phyloP scores from a whole-genome alignment of 1,284 basidiomycete species.

The Phylloboletellus chloephorus region DNA sequence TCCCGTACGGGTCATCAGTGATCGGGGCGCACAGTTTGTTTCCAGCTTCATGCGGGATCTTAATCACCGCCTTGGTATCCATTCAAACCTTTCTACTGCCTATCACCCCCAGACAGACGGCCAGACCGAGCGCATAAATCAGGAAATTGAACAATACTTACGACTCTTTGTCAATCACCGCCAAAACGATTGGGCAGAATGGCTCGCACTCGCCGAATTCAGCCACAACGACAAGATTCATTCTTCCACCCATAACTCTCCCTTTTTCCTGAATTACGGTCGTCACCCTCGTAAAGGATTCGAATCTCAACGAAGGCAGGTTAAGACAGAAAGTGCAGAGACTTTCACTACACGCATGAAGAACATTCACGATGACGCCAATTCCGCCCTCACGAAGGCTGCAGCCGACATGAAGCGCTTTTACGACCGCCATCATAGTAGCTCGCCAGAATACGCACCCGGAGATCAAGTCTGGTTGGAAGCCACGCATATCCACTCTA shows the following conservation, averaged over 20 bases:
- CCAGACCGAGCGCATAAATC: constrained; percentile 41
- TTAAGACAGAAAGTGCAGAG: constrained; percentile 1
- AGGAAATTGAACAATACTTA: constrained; percentile 37
- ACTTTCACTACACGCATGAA: constrained; percentile 17
- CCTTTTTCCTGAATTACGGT: constrained; percentile 15
- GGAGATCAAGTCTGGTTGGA: constrained; percentile 9
- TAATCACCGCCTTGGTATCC: not conserved
- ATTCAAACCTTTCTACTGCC: constrained; percentile 13
- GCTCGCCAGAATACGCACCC: not conserved
- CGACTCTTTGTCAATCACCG: constrained; percentile 21
- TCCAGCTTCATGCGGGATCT: not conserved
- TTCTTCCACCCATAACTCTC: not conserved
- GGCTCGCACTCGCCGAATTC: constrained; percentile 5
- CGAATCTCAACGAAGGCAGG: constrained; percentile 24
- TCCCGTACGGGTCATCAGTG: not conserved
- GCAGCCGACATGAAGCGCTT: constrained; percentile 4
- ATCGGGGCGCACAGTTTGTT: not conserved
- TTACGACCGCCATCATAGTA: not conserved
- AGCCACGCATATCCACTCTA: constrained; percentile 10
- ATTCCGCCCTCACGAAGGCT: constrained; percentile 12
- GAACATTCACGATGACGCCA: constrained; percentile 8
- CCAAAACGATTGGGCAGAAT: constrained; percentile 6
- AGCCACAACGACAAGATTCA: constrained; percentile 1
- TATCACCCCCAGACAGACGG: constrained; percentile 11
- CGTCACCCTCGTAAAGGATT: too few relatives aligned